Evolutionary conservation across 352 stramenopile genomes (phyloP), one percentile per base, ranked within the genome.

Genomic region (Phytophthora ramorum): DNA sequence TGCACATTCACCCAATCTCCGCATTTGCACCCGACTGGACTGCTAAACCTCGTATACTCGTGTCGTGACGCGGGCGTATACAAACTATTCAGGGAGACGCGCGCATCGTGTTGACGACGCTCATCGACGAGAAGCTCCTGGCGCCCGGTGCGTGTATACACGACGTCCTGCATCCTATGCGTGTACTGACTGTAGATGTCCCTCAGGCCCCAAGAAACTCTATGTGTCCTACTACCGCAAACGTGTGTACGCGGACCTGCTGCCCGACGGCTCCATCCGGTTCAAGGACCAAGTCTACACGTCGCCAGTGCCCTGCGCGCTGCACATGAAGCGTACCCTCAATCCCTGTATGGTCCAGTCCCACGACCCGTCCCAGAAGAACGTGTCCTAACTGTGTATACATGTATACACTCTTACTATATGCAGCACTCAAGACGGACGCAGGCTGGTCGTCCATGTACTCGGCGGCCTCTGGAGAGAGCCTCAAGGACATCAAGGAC

Each of bases 201-300:
- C 14, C 7, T 6, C 45, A 89, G 81, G 85, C 9, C 44, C 67
- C 50, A 90, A 90, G 75, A 89, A 87, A 61, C 78, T 93, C 44
- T 93, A 86, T 56, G 79, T 93, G 68, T 92, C 81, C 34, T 93
- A 93, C 71, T 93, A 93, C 63, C 85, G 85, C 43, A 89, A 90
- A 58, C 82, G 83, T 54, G 77, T 91, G 50, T 92, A 89, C 71
- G 85, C 85, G 1, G 85, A 93, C 46, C 66, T 93, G 43, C 69
- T 91, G n/a, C 59, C 75, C 24, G 83, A 93, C 63, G 83, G 85
- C 17, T 90, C 83, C 20, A 92, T 93, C 73, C 79, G 76, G 56
- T 93, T 90, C 59, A 86, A 93, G 58, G 82, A 90, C 66, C 69
- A 78, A 24, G 66, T 91, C n/a, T 93, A 90, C 76, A 86, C 81